Evolutionary conservation across 73 alveolate species (phyloP).

Genomic region (Durusdinium trenchii): DNA sequence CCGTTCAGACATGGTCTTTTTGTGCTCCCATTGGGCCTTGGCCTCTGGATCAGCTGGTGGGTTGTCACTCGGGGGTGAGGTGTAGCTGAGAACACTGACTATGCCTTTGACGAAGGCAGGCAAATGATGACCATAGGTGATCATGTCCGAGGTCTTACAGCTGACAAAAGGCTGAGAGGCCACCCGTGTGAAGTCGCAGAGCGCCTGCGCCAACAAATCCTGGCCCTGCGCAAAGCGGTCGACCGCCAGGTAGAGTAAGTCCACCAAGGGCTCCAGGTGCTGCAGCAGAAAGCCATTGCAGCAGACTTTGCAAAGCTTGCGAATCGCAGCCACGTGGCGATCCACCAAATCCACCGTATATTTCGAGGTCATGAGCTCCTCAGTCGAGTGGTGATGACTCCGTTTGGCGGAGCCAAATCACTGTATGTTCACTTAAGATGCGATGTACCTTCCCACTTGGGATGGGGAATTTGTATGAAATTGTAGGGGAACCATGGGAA

Average conservation of each 20-base stretch:
- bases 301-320: slow-evolving; percentile 84
- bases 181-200: slow-evolving; percentile 87
- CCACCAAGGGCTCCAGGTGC: slow-evolving; percentile 72
- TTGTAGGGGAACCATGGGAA: too few relatives aligned
- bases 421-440: too few relatives aligned
- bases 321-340: slow-evolving; percentile 91
- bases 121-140: slow-evolving; percentile 95
- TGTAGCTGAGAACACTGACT: slow-evolving; percentile 69
- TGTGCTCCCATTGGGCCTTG: slow-evolving; percentile 52
- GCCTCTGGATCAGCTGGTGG: slow-evolving; percentile 29
- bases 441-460: too few relatives aligned
- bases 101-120: slow-evolving; percentile 92
- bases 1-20: slow-evolving; percentile 71
- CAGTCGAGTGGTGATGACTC: not conserved
- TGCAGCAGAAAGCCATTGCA: slow-evolving; percentile 82
- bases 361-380: slow-evolving; percentile 93
- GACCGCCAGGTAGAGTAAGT: slow-evolving; percentile 55
- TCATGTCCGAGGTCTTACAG: slow-evolving; percentile 95
- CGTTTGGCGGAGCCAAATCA: not conserved
- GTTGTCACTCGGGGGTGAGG: slow-evolving; percentile 40
- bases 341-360: slow-evolving; percentile 88
- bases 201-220: slow-evolving; percentile 56
- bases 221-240: slow-evolving; percentile 77
- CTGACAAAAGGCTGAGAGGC: slow-evolving; percentile 93
- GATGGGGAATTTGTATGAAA: too few relatives aligned